Percentiles rank a stretch among this genome's conserved stretches.
phyloP scores from a whole-genome alignment of 2,329 filamentous ascomycete species.

The Fusarium piperis region DNA sequence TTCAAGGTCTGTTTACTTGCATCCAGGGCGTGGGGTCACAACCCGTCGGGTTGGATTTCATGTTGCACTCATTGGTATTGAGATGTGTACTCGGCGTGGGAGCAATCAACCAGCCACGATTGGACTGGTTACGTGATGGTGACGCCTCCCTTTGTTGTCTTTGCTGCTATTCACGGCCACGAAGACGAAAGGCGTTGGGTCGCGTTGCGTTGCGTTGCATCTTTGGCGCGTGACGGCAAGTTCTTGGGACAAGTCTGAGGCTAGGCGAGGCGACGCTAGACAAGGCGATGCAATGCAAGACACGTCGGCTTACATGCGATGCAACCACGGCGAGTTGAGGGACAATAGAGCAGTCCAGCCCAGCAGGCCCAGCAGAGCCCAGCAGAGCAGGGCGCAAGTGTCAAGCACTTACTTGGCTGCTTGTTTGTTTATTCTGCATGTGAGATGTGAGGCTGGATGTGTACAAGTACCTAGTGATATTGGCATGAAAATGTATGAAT shows the following conservation, averaged over 20 bases:
- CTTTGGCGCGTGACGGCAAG: not conserved
- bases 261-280: not conserved
- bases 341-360: not conserved
- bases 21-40: not conserved
- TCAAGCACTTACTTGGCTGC: not conserved
- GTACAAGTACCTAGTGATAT: not conserved
- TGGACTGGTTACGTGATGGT: not conserved
- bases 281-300: slow-evolving; percentile 42
- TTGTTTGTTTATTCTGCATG: not conserved
- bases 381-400: not conserved
- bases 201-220: not conserved
- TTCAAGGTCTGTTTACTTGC: not conserved
- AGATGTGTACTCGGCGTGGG: not conserved
- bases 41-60: not conserved
- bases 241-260: not conserved
- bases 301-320: slow-evolving; percentile 39
- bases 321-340: not conserved
- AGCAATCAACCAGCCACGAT: not conserved
- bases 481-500: not conserved
- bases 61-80: not conserved
- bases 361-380: no score
- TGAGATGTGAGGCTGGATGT: not conserved
- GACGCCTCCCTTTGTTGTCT: not conserved
- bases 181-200: not conserved
- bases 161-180: not conserved